Base-by-base conservation (phyloP, 352 stramenopile species). In the Globisporangium splendens region DNA sequence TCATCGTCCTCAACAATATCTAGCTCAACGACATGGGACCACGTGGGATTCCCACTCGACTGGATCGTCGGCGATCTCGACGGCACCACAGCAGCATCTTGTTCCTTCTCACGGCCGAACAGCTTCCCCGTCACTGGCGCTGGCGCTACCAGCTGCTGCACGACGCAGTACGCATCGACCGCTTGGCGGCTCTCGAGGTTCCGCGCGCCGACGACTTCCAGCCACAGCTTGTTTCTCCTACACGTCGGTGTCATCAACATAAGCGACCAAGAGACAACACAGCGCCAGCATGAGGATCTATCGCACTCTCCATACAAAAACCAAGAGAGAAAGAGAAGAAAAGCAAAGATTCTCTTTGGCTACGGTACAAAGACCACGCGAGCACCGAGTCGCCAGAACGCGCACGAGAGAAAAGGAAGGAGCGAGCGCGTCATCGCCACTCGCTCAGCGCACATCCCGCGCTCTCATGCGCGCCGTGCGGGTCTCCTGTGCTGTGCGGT, bases 111-210 rank as follows among this genome's bases (percentile, higher is more conserved):
- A 15, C 42, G 35, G 13, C 49, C 50, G 8, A 21, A 14, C 12
- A 31, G 15, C 38, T n/a, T 43, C 8, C 4, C 35, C 13, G 18
- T 42, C 48, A 14, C 14, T 47, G 50, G 31, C 46, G n/a, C 14
- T 62, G 35, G 3, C n/a, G 44, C 11, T 46, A 28, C 35, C 1
- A 67, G 66, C 8, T 83, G 57, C 43, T 67, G 70, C 43, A 92
- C 58, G 42, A 89, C 64, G 61, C 82, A 92, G 54, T 89, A 91
- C 38, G 79, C 75, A 57, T 90, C 83, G 38, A 89, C 63, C 1
- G 69, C 74, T 56, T 87, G 65, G 10, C 62, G 58, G 47, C 68
- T 82, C 67, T 88, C 79, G 46, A 92, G 70, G 58, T 91, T 91
- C 31, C 83, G 69, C 44, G 83, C 83, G 43, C 73, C 69, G n/a